Conservation (phyloP, 2,329 filamentous ascomycete genomes). For the Uncinocarpus reesii region DNA sequence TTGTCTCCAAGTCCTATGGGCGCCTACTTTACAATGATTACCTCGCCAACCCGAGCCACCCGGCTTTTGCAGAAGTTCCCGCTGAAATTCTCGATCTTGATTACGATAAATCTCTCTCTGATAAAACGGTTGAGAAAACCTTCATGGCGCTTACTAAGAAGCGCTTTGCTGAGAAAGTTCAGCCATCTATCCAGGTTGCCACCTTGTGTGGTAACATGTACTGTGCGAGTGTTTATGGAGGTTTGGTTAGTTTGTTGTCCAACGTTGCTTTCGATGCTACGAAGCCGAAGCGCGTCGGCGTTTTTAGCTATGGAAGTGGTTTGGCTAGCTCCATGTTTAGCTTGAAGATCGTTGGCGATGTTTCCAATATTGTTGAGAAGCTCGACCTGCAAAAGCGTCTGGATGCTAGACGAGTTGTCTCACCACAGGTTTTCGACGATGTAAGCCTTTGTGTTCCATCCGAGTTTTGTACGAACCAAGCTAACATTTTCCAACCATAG, state of each 20-base stretch:
- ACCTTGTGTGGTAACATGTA: slow-evolving; percentile 64
- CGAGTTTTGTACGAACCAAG: not conserved
- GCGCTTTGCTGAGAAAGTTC: slow-evolving; percentile 67
- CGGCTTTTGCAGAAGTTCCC: slow-evolving; percentile 63
- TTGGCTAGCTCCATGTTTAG: slow-evolving; percentile 66
- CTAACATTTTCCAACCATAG: slow-evolving; percentile 32
- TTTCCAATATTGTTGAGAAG: slow-evolving; percentile 55
- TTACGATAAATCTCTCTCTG: slow-evolving; percentile 66
- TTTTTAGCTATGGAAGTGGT: slow-evolving; percentile 73
- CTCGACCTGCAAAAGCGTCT: slow-evolving; percentile 62
- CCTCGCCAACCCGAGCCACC: slow-evolving; percentile 56
- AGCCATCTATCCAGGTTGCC: slow-evolving; percentile 62
- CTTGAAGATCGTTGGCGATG: slow-evolving; percentile 54
- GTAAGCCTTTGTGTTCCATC: slow-evolving; percentile 40
- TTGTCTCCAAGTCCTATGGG: slow-evolving; percentile 74
- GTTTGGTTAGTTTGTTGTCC: slow-evolving; percentile 50
- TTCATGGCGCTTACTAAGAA: slow-evolving; percentile 80
- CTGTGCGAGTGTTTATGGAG: slow-evolving; percentile 50
- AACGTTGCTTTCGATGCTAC: slow-evolving; percentile 53
- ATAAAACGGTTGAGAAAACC: slow-evolving; percentile 77
- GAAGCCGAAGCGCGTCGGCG: slow-evolving; percentile 60
- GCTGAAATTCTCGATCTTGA: slow-evolving; percentile 67
- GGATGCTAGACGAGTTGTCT: slow-evolving; percentile 53
- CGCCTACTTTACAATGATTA: slow-evolving; percentile 81
- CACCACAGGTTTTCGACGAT: slow-evolving; percentile 63